Evolutionary conservation across 1,139 yeast genomes (phyloP).

Genomic region (Scheffersomyces quercinus): DNA sequence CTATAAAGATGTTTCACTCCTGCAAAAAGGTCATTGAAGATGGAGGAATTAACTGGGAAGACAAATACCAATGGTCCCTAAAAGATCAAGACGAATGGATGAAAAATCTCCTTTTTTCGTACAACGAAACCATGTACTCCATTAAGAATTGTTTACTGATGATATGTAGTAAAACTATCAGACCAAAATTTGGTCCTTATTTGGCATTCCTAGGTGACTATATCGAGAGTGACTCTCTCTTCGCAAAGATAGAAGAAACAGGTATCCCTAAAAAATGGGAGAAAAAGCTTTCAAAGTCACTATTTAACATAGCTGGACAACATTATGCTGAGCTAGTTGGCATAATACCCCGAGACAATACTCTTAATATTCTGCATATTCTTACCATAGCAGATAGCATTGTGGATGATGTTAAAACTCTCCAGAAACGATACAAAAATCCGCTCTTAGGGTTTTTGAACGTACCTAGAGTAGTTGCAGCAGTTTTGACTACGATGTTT

Average conservation of each 20-base stretch:
- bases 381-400: conserved; percentile 60
- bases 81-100: conserved; percentile 57
- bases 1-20: conserved; percentile 28
- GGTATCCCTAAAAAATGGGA: conserved; percentile 53
- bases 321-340: conserved; percentile 60
- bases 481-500: conserved; percentile 59
- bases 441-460: conserved; percentile 62
- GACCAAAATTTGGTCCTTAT: conserved; percentile 64
- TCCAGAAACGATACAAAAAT: conserved; percentile 62
- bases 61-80: conserved; percentile 42
- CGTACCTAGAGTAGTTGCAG: conserved; percentile 57
- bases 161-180: conserved; percentile 47
- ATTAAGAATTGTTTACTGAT: conserved; percentile 46
- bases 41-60: conserved; percentile 37
- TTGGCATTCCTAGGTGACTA: conserved; percentile 52
- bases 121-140: conserved; percentile 48
- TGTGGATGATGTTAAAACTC: conserved; percentile 46
- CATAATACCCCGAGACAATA: conserved; percentile 64
- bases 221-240: conserved; percentile 51
- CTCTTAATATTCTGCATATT: conserved; percentile 58
- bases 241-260: conserved; percentile 33
- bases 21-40: conserved; percentile 35
- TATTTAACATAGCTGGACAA: conserved; percentile 55
- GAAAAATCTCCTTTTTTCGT: conserved; percentile 47
- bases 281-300: conserved; percentile 46